Evolutionary conservation across 208 protist species (phyloP).

Genomic region (Acanthamoeba sp.): DNA sequence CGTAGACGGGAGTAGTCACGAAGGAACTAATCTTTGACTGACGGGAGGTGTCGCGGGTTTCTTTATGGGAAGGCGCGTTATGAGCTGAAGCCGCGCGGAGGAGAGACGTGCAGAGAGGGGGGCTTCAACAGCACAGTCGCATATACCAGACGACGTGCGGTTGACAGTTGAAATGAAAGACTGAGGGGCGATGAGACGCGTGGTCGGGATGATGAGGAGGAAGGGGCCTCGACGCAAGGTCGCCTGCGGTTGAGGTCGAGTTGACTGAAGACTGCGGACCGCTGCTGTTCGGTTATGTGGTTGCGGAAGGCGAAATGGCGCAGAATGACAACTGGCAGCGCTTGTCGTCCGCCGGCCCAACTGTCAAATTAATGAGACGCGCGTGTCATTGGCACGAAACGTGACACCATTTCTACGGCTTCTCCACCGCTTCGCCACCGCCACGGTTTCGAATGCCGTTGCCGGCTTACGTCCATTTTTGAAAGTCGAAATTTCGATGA

Average conservation of each 20-base stretch:
- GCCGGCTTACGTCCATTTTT: neutral
- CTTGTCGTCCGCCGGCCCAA: neutral
- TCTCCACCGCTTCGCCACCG: neutral
- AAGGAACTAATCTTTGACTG: conserved; percentile 35
- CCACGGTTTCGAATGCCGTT: neutral
- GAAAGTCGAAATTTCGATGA: neutral
- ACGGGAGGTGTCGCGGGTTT: neutral
- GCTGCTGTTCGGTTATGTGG: neutral
- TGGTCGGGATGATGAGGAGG: neutral
- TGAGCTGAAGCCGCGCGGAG: neutral
- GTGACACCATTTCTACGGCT: conserved; percentile 28
- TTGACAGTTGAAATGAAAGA: conserved; percentile 46
- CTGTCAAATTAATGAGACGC: conserved; percentile 9
- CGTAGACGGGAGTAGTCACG: neutral
- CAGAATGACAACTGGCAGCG: neutral
- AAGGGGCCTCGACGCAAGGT: neutral
- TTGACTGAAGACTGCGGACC: neutral
- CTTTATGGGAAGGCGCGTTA: neutral
- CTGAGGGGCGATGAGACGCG: neutral
- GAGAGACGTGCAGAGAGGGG: neutral
- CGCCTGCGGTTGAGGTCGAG: neutral
- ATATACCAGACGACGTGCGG: neutral
- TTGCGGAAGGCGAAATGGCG: neutral
- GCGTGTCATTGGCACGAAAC: conserved; percentile 38
- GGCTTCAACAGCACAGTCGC: neutral